Percentiles rank a stretch among this genome's conserved stretches.
phyloP scores from a whole-genome alignment of 2,329 filamentous ascomycete genomes.

The Aspergillus unguis region DNA sequence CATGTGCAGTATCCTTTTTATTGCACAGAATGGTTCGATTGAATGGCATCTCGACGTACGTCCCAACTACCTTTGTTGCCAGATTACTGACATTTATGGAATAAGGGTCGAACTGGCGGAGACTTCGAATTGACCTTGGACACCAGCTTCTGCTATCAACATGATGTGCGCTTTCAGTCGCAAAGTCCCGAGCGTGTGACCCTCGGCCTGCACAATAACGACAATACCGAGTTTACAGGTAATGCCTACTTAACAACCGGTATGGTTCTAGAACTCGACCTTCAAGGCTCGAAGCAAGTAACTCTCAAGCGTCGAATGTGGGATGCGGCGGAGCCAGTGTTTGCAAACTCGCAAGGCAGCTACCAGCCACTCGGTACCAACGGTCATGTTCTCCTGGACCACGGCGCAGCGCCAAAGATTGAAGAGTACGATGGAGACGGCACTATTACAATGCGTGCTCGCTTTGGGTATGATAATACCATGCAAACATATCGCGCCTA shows the following conservation, averaged over 20 bases:
- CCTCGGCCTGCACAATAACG: not conserved
- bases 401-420: not conserved
- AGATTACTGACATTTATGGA: not conserved
- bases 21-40: conserved; percentile 24
- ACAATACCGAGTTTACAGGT: not conserved
- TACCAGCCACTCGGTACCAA: not conserved
- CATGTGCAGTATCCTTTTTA: conserved; percentile 23
- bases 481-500: not conserved
- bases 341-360: not conserved
- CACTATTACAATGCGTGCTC: not conserved
- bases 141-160: conserved; percentile 28
- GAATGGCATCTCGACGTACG: conserved; percentile 25
- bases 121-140: conserved; percentile 21
- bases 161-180: conserved; percentile 28
- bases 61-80: conserved; percentile 8
- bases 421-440: not conserved
- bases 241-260: not conserved
- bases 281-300: not conserved
- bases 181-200: not conserved
- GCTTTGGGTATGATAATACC: not conserved
- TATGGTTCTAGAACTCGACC: not conserved
- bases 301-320: not conserved
- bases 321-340: not conserved
- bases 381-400: not conserved
- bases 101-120: conserved; percentile 25